A percentile compares a stretch with the other conserved stretches of the same genome.
phyloP scores from a whole-genome alignment of 2,329 filamentous ascomycete species.

The Ceratocystis alfenasii region DNA sequence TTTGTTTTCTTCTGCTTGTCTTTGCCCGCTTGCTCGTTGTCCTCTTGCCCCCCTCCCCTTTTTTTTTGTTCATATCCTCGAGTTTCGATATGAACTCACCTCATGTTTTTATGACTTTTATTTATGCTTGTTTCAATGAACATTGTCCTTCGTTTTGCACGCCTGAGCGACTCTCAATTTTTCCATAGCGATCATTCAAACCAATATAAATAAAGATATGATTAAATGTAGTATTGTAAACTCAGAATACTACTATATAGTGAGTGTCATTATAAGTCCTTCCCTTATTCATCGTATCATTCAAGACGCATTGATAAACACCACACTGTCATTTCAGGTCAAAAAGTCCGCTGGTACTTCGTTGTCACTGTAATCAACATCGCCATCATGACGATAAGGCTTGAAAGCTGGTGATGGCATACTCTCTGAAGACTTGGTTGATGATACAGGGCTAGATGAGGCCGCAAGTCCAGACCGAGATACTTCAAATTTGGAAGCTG shows the following conservation, averaged over 20 bases:
- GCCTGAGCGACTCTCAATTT: not conserved
- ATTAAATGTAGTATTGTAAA: too few species aligned
- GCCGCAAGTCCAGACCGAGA: constrained; percentile 20
- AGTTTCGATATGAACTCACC: not conserved
- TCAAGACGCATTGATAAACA: too few species aligned
- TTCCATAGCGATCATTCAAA: not conserved
- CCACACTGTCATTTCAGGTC: not conserved
- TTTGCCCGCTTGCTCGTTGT: not conserved
- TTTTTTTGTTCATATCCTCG: not conserved
- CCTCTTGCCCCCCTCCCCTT: not conserved
- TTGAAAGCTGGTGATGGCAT: constrained; percentile 21
- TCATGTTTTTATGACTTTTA: constrained; percentile 11
- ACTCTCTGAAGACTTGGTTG: constrained; percentile 16
- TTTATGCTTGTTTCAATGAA: constrained; percentile 11
- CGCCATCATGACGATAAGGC: constrained; percentile 10
- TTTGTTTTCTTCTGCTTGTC: not conserved
- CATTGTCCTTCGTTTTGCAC: not conserved
- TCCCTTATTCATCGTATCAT: too few species aligned
- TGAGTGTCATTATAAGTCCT: too few species aligned
- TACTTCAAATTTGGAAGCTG: constrained; percentile 16
- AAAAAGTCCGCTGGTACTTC: constrained; percentile 34
- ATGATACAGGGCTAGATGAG: constrained; percentile 6
- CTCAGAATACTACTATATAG: too few species aligned
- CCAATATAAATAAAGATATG: not conserved
- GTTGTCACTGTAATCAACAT: constrained; percentile 32